Evolutionary conservation across 139 green algal species (phyloP), one percentile per base, ranked within the genome.

Genomic region (Closterium sp.): DNA sequence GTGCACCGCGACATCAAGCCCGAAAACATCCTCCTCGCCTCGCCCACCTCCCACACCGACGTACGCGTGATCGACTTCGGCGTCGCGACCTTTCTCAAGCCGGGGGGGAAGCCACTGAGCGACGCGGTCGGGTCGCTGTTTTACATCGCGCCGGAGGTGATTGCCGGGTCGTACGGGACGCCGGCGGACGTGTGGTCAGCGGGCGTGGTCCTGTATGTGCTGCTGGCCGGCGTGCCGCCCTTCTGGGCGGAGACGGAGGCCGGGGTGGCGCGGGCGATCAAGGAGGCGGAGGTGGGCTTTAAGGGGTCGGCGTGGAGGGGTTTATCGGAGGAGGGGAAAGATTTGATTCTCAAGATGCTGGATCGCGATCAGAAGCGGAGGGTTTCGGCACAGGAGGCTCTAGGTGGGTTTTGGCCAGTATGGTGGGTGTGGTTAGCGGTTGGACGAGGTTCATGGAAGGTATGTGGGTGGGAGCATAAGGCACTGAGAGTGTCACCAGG

Each of bases 141-240:
- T 92, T 97, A 97, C 87, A 96, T 97, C 30, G 96, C 96, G 0
- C 96, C 96, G 10, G 96, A 98, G 93, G 85, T 92, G 24, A 95
- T 97, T n/a, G 89, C 96, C 31, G 19, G 17, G 17, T 79, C 17
- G 17, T 79, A 79, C 10, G 96, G 95, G 86, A 50, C 45, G 21
- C 93, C 91, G 31, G 88, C 70, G 79, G 96, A 97, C 92, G 90
- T 97, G 19, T 97, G 96, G 96, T 96, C 92, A 10, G 89, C 95
- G 85, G 96, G 96, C 24, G 96, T 97, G 28, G 95, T 97, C 28
- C 94, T 95, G 92, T 97, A 97, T 94, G 95, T 97, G 70, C 88
- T 97, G 85, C 91, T 97, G 85, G 85, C 28, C 10, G 85, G 85
- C 85, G 28, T 87, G n/a, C 85, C 85, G 85, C 85, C 85, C 2